Evolutionary conservation across 2,329 filamentous ascomycete species (phyloP), one percentile per base, ranked within the genome.

Genomic region (Claviceps sp.): DNA sequence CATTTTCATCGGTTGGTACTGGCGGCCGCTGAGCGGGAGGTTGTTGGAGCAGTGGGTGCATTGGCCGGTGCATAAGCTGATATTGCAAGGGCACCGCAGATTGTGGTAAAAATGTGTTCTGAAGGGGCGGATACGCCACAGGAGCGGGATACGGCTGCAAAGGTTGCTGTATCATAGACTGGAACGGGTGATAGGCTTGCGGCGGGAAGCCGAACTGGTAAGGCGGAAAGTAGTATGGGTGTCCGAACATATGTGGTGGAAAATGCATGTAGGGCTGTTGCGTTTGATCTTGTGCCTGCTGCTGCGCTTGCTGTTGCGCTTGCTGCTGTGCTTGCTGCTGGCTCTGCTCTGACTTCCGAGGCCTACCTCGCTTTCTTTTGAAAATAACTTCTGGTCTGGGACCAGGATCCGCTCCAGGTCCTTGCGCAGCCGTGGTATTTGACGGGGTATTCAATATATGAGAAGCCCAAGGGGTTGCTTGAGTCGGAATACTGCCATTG

Each of bases 281-380:
- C 9, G 37, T 14, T 16, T 39, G 44, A 16, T 23, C 13, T 7
- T 34, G 23, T 7, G 16, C 9, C 13, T 23, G 40, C 17, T 11
- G 17, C 4, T 43, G 40, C 3, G n/a, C 3, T 29, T 29, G 26
- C 8, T 29, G 7, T 1, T 29, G 26, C 2, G 26, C 26, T 3
- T 29, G 7, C 26, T 29, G 26, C 14, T 36, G 46, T 44, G 17
- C 23, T 16, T 47, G 47, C 39, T 52, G 38, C 36, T 47, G 42
- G 11, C 22, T 34, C 39, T 20, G 9, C 14, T 47, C 45, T 45
- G 53, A 47, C 47, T 54, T 54, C 26, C 53, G 44, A 26, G 53
- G 50, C n/a, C 50, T 23, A 9, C 53, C 53, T 49, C 50, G 44
- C 40, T 54, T 54, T 37, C 44, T 48, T 40, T 52, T 52, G 16